These are phyloP conservation scores for Lunasporangiospora selenospora DNA, from an alignment of 192 early-diverging fungal species.

Conservation along the genomic window DNA sequence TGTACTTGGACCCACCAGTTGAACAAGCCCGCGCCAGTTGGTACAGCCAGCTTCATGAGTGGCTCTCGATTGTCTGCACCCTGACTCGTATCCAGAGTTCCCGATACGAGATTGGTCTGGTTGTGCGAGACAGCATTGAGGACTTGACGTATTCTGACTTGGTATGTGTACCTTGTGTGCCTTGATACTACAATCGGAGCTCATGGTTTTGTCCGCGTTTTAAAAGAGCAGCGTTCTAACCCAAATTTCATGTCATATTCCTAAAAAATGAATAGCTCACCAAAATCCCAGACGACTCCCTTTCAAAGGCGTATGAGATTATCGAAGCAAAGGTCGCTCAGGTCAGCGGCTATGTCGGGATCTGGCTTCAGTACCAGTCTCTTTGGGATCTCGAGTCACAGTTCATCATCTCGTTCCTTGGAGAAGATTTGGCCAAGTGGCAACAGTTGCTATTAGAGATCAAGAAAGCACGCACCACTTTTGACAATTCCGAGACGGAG, in stretches of 20 bases:
- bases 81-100: slow-evolving; percentile 87
- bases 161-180: slow-evolving; percentile 49
- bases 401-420: slow-evolving; percentile 81
- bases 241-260: slow-evolving; percentile 1
- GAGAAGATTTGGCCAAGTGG: slow-evolving; percentile 91
- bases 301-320: slow-evolving; percentile 82
- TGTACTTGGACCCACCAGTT: slow-evolving; percentile 96
- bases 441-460: slow-evolving; percentile 94
- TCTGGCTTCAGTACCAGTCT: slow-evolving; percentile 98
- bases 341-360: slow-evolving; percentile 84
- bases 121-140: slow-evolving; percentile 60
- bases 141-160: slow-evolving; percentile 72
- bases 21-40: slow-evolving; percentile 91
- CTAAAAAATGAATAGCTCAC: slow-evolving; percentile 64
- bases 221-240: background rate
- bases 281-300: slow-evolving; percentile 68
- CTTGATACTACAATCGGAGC: no score
- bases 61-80: slow-evolving; percentile 89
- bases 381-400: slow-evolving; percentile 97
- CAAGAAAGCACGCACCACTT: slow-evolving; percentile 91
- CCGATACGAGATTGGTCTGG: slow-evolving; percentile 86
- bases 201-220: no score
- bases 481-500: slow-evolving; percentile 94
- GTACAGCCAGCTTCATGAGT: slow-evolving; percentile 91
- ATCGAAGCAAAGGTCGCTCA: slow-evolving; percentile 82